These are phyloP conservation scores for Earliella scabrosa DNA, from an alignment of 1,284 basidiomycete genomes.

Conservation along the genomic window DNA sequence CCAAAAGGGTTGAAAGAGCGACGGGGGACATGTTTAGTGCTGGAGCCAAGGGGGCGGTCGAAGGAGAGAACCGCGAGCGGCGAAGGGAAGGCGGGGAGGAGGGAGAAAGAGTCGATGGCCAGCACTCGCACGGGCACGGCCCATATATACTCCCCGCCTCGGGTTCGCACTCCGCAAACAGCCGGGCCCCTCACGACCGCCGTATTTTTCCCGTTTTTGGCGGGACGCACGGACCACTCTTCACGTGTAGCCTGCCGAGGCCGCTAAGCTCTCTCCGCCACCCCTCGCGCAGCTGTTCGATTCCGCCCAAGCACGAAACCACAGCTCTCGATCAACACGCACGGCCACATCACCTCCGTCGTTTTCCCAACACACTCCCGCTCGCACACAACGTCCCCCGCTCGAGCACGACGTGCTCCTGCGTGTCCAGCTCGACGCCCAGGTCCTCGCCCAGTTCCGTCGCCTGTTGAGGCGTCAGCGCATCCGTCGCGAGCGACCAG, in stretches of 20 bases:
- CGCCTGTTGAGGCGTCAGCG: constrained; percentile 65
- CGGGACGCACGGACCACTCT: constrained; percentile 39
- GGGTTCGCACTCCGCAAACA: constrained; percentile 27
- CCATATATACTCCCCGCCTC: constrained; percentile 14
- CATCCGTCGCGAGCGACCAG: constrained; percentile 73
- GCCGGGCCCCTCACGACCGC: constrained; percentile 13
- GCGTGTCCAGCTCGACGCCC: constrained; percentile 73
- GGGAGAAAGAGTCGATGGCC: constrained; percentile 13
- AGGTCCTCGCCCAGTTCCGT: constrained; percentile 67
- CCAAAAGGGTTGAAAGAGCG: constrained; percentile 49
- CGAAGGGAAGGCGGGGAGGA: constrained; percentile 20
- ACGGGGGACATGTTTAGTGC: constrained; percentile 38
- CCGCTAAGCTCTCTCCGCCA: no score
- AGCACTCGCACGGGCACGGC: neutral
- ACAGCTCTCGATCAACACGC: no score
- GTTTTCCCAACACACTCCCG: constrained; percentile 21
- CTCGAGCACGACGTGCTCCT: constrained; percentile 66
- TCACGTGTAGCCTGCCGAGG: neutral
- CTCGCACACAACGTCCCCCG: constrained; percentile 48
- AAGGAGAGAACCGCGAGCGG: neutral
- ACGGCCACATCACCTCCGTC: constrained; percentile 11
- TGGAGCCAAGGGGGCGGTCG: neutral
- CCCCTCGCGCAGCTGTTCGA: no score
- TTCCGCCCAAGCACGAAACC: no score
- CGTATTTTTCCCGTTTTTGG: constrained; percentile 1